phyloP scores from a whole-genome alignment of 805 yeast genomes.

The Phaffomyces antillensis region DNA sequence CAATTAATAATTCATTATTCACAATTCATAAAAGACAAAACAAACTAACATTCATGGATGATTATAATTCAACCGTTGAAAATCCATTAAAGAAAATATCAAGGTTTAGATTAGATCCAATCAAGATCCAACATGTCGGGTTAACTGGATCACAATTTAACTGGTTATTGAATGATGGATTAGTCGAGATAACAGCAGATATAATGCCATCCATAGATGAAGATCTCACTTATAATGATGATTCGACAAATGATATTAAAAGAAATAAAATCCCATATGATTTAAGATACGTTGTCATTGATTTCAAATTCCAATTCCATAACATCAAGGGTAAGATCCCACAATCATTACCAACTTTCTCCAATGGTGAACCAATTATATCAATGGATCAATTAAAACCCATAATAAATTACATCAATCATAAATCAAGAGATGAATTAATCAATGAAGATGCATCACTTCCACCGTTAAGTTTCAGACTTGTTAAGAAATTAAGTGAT shows the following conservation, averaged over 20 bases:
- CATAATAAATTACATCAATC: constrained; percentile 54
- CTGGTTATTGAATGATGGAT: constrained; percentile 73
- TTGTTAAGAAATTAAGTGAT: constrained; percentile 39
- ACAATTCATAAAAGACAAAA: constrained; percentile 71
- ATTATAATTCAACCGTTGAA: constrained; percentile 26
- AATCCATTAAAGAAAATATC: constrained; percentile 45
- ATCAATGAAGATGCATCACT: constrained; percentile 17
- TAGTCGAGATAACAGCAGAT: constrained; percentile 64
- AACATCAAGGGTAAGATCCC: constrained; percentile 56
- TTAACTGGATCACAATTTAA: constrained; percentile 37
- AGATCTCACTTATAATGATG: no score
- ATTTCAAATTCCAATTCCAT: constrained; percentile 55
- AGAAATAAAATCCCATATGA: constrained; percentile 8
- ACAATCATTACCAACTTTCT: constrained; percentile 38
- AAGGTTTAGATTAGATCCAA: constrained; percentile 35
- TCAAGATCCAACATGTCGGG: constrained; percentile 31
- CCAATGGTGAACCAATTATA: constrained; percentile 50
- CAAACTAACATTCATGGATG: constrained; percentile 39
- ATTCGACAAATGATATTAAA: no score
- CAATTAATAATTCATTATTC: constrained; percentile 67
- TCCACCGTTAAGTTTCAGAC: constrained; percentile 30
- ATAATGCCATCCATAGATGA: constrained; percentile 57
- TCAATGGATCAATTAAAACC: constrained; percentile 54
- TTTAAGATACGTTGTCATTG: constrained; percentile 55
- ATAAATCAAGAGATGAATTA: constrained; percentile 24